Conservation (phyloP, 2,329 filamentous ascomycete species). For the Westerdykella sp. region DNA sequence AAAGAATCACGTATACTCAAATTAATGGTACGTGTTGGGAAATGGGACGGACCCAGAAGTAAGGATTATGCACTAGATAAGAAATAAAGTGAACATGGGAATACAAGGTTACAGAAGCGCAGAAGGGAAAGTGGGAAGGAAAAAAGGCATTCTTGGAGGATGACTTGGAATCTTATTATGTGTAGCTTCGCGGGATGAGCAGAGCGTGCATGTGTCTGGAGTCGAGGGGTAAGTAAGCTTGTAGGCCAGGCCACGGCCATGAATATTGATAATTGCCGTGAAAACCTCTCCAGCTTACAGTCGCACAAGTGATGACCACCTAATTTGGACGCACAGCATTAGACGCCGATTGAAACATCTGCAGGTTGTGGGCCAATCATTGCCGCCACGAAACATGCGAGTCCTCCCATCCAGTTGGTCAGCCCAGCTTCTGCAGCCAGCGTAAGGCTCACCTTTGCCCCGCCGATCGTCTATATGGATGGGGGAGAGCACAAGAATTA, state of each 20-base stretch:
- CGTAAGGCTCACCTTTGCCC: background rate
- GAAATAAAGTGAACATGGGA: too few relatives aligned
- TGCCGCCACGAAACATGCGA: slow-evolving; percentile 10
- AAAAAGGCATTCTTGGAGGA: background rate
- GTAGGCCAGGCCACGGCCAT: slow-evolving; percentile 3
- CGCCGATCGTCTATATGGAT: slow-evolving; percentile 1
- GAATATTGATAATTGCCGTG: slow-evolving; percentile 9
- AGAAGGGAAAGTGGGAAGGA: background rate
- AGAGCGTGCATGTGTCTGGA: too few relatives aligned
- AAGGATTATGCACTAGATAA: background rate
- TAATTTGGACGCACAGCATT: slow-evolving; percentile 6
- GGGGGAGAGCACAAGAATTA: too few relatives aligned
- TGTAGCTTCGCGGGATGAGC: too few relatives aligned
- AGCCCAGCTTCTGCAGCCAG: slow-evolving; percentile 4
- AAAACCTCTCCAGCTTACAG: slow-evolving; percentile 8
- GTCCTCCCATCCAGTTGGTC: slow-evolving; percentile 6
- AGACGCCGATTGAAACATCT: slow-evolving; percentile 14
- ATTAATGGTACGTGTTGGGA: slow-evolving; percentile 3
- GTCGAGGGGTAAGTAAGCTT: slow-evolving; percentile 4
- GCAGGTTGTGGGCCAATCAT: slow-evolving; percentile 14
- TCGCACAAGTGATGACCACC: slow-evolving; percentile 8
- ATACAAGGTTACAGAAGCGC: too few relatives aligned
- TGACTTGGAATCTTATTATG: background rate
- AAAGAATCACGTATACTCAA: slow-evolving; percentile 1
- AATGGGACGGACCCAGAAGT: background rate